A percentile compares a stretch with the other conserved stretches of the same genome.
Conservation (phyloP, 2,329 filamentous ascomycete species). For the Fusarium decemcellulare region DNA sequence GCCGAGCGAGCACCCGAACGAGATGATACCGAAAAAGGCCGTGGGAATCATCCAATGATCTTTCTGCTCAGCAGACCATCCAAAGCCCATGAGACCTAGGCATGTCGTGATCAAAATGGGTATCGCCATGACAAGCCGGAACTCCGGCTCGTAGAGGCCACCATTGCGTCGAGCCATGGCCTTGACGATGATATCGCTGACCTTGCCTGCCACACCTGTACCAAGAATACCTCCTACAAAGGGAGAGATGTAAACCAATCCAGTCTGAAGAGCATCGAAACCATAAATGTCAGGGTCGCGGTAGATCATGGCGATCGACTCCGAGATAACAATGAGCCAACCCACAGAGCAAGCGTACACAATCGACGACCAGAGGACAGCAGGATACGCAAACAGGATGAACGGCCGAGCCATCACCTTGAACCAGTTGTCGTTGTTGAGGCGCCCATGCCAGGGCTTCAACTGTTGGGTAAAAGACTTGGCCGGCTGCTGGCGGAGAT, state of each 20-base stretch:
- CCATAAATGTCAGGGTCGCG: slow-evolving; percentile 78
- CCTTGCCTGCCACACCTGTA: slow-evolving; percentile 90
- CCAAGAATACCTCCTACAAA: slow-evolving; percentile 91
- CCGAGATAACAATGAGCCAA: slow-evolving; percentile 95
- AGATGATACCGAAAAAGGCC: slow-evolving; percentile 91
- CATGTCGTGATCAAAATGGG: slow-evolving; percentile 85
- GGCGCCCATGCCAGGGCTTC: slow-evolving; percentile 81
- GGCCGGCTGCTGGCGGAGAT: slow-evolving; percentile 75
- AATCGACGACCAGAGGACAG: slow-evolving; percentile 88
- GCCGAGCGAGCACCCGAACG: slow-evolving; percentile 91
- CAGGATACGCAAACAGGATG: slow-evolving; percentile 88
- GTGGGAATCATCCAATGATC: slow-evolving; percentile 94
- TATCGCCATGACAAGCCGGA: slow-evolving; percentile 87
- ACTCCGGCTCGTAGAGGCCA: slow-evolving; percentile 96
- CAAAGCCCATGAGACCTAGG: slow-evolving; percentile 93
- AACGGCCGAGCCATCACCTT: slow-evolving; percentile 85
- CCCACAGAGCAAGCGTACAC: slow-evolving; percentile 92
- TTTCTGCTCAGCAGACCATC: slow-evolving; percentile 85
- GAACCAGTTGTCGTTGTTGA: slow-evolving; percentile 84
- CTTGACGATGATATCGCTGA: slow-evolving; percentile 88
- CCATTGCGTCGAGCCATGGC: slow-evolving; percentile 88
- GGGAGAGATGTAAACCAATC: slow-evolving; percentile 90
- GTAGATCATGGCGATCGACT: slow-evolving; percentile 87
- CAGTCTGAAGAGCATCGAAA: slow-evolving; percentile 85
- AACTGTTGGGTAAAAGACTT: slow-evolving; percentile 83